These are phyloP conservation scores for Yarrowia porcina DNA, from an alignment of 805 yeast species.

Conservation along the genomic window DNA sequence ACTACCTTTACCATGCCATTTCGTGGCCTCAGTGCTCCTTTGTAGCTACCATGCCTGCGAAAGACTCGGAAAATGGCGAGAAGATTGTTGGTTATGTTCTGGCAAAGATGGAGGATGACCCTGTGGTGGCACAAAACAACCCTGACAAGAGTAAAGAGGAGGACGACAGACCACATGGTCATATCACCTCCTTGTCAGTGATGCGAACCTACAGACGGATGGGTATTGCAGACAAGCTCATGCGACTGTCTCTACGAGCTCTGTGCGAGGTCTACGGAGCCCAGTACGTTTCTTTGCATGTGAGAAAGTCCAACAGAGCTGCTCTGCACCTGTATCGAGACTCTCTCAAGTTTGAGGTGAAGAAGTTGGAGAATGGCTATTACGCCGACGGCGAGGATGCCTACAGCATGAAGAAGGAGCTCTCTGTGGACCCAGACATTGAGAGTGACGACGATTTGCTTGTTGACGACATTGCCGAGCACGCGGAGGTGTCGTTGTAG, in stretches of 20 bases:
- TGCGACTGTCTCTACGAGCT: slow-evolving; percentile 80
- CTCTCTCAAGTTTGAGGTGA: slow-evolving; percentile 76
- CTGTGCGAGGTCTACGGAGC: slow-evolving; percentile 79
- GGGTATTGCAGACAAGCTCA: slow-evolving; percentile 89
- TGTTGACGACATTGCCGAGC: slow-evolving; percentile 29
- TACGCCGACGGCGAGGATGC: slow-evolving; percentile 99
- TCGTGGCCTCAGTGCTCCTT: slow-evolving; percentile 98
- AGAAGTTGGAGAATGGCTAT: slow-evolving; percentile 79
- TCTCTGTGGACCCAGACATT: slow-evolving; percentile 35
- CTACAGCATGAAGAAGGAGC: slow-evolving; percentile 80
- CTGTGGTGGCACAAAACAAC: slow-evolving; percentile 16
- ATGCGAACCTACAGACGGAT: slow-evolving; percentile 93
- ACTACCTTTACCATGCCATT: slow-evolving; percentile 87
- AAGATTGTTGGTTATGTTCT: slow-evolving; percentile 93
- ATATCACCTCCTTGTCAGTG: slow-evolving; percentile 88
- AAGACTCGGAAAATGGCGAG: slow-evolving; percentile 57
- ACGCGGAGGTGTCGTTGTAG: slow-evolving; percentile 21
- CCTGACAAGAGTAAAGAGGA: slow-evolving; percentile 27
- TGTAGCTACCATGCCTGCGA: slow-evolving; percentile 73
- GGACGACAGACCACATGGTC: slow-evolving; percentile 59
- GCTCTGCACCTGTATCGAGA: slow-evolving; percentile 89
- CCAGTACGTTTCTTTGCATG: slow-evolving; percentile 83
- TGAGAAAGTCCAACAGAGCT: slow-evolving; percentile 87
- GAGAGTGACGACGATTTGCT: slow-evolving; percentile 34
- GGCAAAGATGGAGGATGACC: slow-evolving; percentile 94